These are phyloP conservation scores for Sordariomycetes sp. DNA, from an alignment of 2,329 filamentous ascomycete species.

Conservation along the genomic window DNA sequence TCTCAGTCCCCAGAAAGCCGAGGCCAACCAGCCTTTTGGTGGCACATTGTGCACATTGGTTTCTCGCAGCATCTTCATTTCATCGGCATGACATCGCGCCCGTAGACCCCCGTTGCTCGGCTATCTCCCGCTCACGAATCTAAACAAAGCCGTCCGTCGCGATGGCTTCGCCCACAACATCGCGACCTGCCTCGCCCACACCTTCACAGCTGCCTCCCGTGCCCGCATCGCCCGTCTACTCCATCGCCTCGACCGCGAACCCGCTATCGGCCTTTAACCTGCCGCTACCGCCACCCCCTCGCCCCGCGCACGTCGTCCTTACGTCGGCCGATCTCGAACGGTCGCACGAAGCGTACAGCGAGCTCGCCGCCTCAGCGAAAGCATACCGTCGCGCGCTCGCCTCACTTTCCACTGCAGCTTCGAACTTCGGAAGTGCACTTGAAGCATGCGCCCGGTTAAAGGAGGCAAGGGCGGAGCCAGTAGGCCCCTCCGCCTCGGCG, in stretches of 20 bases:
- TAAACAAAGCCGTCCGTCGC: conserved; percentile 6
- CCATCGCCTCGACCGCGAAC: conserved; percentile 53
- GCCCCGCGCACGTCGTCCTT: conserved; percentile 48
- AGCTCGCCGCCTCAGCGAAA: conserved; percentile 53
- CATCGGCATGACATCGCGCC: too few relatives aligned
- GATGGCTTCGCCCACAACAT: conserved; percentile 22
- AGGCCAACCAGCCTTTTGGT: too few relatives aligned
- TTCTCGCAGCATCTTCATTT: too few relatives aligned
- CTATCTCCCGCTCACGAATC: too few relatives aligned
- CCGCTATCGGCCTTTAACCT: conserved; percentile 50
- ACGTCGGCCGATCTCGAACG: conserved; percentile 54
- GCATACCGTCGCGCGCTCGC: conserved; percentile 54
- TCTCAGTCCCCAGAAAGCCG: too few relatives aligned
- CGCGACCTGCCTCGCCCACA: conserved; percentile 36
- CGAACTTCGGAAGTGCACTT: conserved; percentile 54
- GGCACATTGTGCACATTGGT: too few relatives aligned
- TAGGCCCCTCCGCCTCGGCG: conserved; percentile 23
- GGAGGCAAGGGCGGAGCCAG: conserved; percentile 52
- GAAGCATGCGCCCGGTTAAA: conserved; percentile 61
- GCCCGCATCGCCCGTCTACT: conserved; percentile 55
- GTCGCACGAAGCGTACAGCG: conserved; percentile 53
- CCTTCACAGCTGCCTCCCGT: conserved; percentile 49
- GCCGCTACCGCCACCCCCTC: conserved; percentile 51
- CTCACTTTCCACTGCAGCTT: conserved; percentile 50
- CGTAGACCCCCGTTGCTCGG: too few relatives aligned